These are phyloP conservation scores for Sarocladiaceae sp. DNA, from an alignment of 2,329 filamentous ascomycete species.

Conservation along the genomic window DNA sequence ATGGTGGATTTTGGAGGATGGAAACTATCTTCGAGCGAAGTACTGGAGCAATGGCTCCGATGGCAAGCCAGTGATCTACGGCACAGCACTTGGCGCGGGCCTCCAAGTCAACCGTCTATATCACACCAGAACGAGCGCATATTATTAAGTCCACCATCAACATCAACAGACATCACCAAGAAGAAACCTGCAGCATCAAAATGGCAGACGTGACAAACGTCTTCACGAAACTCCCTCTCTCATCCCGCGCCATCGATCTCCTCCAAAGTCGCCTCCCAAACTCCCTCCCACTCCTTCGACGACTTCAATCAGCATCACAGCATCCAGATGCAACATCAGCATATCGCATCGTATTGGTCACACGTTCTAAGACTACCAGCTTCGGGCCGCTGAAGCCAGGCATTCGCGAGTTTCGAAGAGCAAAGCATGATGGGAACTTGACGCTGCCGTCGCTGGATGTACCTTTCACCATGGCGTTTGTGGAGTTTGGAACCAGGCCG, in stretches of 20 bases:
- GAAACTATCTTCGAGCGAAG: too few species aligned
- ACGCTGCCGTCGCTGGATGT: slow-evolving; percentile 3
- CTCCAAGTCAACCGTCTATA: too few species aligned
- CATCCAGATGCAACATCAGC: slow-evolving; percentile 33
- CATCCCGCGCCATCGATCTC: slow-evolving; percentile 17
- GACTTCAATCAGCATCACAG: slow-evolving; percentile 50
- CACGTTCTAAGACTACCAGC: slow-evolving; percentile 12
- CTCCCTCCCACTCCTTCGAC: slow-evolving; percentile 55
- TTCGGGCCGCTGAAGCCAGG: background rate
- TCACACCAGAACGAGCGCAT: too few species aligned
- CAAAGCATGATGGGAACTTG: slow-evolving; percentile 3
- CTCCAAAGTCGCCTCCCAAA: slow-evolving; percentile 48
- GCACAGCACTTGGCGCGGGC: too few species aligned
- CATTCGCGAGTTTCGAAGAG: background rate
- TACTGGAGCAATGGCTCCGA: too few species aligned
- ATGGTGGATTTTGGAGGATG: too few species aligned
- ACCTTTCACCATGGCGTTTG: slow-evolving; percentile 50
- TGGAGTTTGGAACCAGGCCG: slow-evolving; percentile 53
- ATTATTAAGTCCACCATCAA: too few species aligned
- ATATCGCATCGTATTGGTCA: slow-evolving; percentile 34
- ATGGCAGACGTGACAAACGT: background rate
- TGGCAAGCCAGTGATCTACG: too few species aligned
- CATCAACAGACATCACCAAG: background rate
- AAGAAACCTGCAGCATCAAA: background rate
- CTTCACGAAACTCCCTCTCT: background rate